Conservation (phyloP, 768 basidiomycete species). For the Austroboletus eburneus region DNA sequence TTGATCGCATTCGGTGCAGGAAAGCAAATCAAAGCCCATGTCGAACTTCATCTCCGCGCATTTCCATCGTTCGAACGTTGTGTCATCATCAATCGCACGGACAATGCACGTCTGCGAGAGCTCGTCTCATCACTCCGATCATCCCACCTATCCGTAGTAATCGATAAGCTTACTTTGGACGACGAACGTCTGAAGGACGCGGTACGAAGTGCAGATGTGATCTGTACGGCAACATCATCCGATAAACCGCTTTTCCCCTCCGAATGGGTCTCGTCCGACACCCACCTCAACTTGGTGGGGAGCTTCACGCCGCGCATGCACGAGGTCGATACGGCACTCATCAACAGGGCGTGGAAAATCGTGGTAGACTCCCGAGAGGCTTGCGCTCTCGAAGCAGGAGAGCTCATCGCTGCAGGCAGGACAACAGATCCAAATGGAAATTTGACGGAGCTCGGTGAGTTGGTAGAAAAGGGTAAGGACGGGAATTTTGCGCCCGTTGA, state of each 20-base stretch:
- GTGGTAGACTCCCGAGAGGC: slow-evolving; percentile 74
- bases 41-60: slow-evolving; percentile 54
- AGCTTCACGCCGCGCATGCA: slow-evolving; percentile 80
- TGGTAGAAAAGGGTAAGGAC: slow-evolving; percentile 31
- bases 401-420: slow-evolving; percentile 52
- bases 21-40: slow-evolving; percentile 62
- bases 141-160: slow-evolving; percentile 23
- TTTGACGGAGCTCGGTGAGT: slow-evolving; percentile 68
- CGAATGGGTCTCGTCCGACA: slow-evolving; percentile 53
- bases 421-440: slow-evolving; percentile 37
- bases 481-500: slow-evolving; percentile 10
- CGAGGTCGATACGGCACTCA: slow-evolving; percentile 60
- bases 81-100: slow-evolving; percentile 61
- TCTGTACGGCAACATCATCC: slow-evolving; percentile 74
- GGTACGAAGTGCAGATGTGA: slow-evolving; percentile 37
- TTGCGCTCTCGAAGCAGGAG: slow-evolving; percentile 76
- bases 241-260: slow-evolving; percentile 39
- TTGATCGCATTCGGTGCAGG: slow-evolving; percentile 73
- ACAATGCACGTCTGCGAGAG: slow-evolving; percentile 42
- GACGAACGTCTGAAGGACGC: slow-evolving; percentile 10
- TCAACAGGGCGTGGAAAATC: slow-evolving; percentile 52
- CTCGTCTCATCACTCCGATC: slow-evolving; percentile 33
- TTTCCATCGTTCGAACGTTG: slow-evolving; percentile 52
- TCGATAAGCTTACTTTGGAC: slow-evolving; percentile 10
- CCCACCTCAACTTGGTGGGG: slow-evolving; percentile 75